Percentiles rank a stretch among this genome's conserved stretches.
Conservation (phyloP, 371 early-diverging fungal genomes). For the Chytridium lagenaria region DNA sequence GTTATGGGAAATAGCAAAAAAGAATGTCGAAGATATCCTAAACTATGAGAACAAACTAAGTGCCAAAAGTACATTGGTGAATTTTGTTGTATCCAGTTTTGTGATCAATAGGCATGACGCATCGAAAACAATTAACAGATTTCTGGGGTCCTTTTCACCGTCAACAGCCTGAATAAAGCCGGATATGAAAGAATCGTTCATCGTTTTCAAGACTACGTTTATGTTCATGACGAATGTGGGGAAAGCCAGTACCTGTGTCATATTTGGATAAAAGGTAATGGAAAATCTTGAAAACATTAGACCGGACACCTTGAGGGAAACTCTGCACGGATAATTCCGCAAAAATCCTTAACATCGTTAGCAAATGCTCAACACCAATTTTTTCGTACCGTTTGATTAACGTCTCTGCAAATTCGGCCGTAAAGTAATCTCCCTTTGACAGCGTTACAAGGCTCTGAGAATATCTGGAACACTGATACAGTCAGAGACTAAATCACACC, state of each 20-base stretch:
- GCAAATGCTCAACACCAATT: neutral
- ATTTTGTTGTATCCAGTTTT: slow-evolving; percentile 27
- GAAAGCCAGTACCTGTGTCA: slow-evolving; percentile 47
- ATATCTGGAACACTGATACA: slow-evolving; percentile 23
- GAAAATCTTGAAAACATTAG: slow-evolving; percentile 61
- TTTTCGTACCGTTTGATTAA: slow-evolving; percentile 28
- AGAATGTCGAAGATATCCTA: slow-evolving; percentile 92
- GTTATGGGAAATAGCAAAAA: slow-evolving; percentile 98
- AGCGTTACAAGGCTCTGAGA: slow-evolving; percentile 42
- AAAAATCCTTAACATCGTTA: slow-evolving; percentile 50
- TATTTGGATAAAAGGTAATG: slow-evolving; percentile 44
- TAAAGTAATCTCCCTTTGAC: slow-evolving; percentile 38
- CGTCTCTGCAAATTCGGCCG: slow-evolving; percentile 38
- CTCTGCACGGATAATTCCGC: slow-evolving; percentile 65
- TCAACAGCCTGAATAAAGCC: slow-evolving; percentile 90
- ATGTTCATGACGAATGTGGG: no score
- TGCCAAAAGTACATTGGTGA: neutral
- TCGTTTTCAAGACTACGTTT: slow-evolving; percentile 43
- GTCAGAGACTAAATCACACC: neutral
- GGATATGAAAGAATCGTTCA: slow-evolving; percentile 70
- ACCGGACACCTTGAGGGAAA: slow-evolving; percentile 64
- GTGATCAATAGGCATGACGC: slow-evolving; percentile 65
- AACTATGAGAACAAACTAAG: neutral
- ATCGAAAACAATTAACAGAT: slow-evolving; percentile 85
- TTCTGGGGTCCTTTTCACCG: slow-evolving; percentile 98